Evolutionary conservation across 2,329 filamentous ascomycete genomes (phyloP), one percentile per base, ranked within the genome.

Genomic region (Pezicula rhizophila): DNA sequence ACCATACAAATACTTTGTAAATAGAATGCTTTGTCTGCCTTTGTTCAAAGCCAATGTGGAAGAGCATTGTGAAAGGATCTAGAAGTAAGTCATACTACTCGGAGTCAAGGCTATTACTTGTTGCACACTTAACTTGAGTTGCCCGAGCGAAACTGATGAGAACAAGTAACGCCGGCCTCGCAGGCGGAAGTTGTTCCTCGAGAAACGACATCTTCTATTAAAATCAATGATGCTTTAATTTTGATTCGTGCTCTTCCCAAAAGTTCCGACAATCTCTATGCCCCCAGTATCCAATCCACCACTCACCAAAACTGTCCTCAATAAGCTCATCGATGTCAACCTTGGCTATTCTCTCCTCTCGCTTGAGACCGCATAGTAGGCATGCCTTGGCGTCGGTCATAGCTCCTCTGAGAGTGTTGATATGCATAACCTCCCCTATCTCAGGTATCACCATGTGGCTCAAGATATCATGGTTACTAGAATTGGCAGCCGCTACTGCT

Each of bases 221-320:
- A 7, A 31, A 31, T 57, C 43, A 93, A 60, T 85, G 78, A 59
- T 87, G 84, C 54, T 81, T 79, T 56, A 96, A 70, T 50, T 75
- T 74, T 46, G 74, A 74, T 65, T 87, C 87, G 65, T 95, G 85
- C 58, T 85, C 75, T 51, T 85, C 71, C 92, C 92, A 97, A 62
- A 96, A 96, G 53, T 86, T 85, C 64, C 80, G 80, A 68, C 92
- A 97, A 17, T 80, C 79, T 53, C 80, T 73, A 67, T 91, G 87
- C 0, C 85, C 89, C 85, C 89, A 91, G 65, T 92, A 85, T 41
- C 96, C 90, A 38, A 86, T 75, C 92, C 92, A 97, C 89, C 90
- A 97, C 70, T 97, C 92, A 11, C 89, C 90, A 72, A 96, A 96
- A 65, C 87, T 90, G 66, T 97, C 92, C 60, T 92, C 84, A 8